These are phyloP conservation scores for Sicyos baderoa DNA, from an alignment of 306 rosid genomes.

Conservation along the genomic window DNA sequence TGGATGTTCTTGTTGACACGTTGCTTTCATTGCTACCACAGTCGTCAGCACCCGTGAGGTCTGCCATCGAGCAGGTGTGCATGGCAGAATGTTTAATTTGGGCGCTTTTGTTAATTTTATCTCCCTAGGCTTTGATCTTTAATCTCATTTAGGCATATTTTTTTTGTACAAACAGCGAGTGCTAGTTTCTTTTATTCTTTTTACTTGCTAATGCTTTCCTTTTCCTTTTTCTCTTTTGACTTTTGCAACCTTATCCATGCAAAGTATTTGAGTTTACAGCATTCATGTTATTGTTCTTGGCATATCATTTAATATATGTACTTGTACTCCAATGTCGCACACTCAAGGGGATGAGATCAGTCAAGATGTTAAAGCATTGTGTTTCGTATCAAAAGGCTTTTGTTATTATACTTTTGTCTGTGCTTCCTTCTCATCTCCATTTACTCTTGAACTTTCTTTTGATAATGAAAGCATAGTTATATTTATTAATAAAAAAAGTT, in stretches of 20 bases:
- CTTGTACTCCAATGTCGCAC: background rate
- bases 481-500: background rate
- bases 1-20: constrained; percentile 93
- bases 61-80: constrained; percentile 86
- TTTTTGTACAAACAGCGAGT: background rate
- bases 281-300: background rate
- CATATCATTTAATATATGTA: background rate
- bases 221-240: too few species aligned
- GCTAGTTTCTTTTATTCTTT: background rate
- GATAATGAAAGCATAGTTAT: background rate
- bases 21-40: constrained; percentile 85
- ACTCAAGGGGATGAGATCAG: background rate
- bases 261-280: background rate
- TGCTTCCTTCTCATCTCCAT: background rate
- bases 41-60: constrained; percentile 75
- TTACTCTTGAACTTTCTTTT: background rate
- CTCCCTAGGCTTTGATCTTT: background rate
- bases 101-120: background rate
- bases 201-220: background rate
- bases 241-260: background rate
- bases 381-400: background rate
- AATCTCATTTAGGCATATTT: background rate
- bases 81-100: constrained; percentile 15
- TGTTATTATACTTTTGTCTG: background rate
- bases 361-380: background rate